These are phyloP conservation scores for Pseudocercospora fijiensis DNA, from an alignment of 2,329 filamentous ascomycete species.

Conservation along the genomic window DNA sequence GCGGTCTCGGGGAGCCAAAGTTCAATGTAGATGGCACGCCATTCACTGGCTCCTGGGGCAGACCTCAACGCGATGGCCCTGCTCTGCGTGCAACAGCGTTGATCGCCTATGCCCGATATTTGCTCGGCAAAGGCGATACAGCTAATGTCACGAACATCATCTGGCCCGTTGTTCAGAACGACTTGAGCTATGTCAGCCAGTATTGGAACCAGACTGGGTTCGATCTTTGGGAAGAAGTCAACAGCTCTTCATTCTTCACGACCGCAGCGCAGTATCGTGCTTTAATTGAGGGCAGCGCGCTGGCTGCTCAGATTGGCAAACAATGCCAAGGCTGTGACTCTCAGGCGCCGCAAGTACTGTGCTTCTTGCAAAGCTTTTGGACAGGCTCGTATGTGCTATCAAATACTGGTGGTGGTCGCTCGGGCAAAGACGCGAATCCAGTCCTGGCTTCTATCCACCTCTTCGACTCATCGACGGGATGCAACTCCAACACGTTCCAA, in stretches of 20 bases:
- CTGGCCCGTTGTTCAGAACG: conserved; percentile 75
- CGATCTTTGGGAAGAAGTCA: conserved; percentile 82
- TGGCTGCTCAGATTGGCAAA: conserved; percentile 64
- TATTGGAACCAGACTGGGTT: conserved; percentile 64
- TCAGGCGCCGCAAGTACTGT: conserved; percentile 68
- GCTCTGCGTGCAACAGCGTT: conserved; percentile 72
- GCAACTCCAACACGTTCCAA: conserved; percentile 72
- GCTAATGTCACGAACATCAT: conserved; percentile 55
- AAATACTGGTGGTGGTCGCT: conserved; percentile 65
- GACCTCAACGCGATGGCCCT: conserved; percentile 77
- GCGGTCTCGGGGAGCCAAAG: conserved; percentile 70
- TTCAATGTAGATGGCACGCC: conserved; percentile 64
- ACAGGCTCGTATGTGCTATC: conserved; percentile 63
- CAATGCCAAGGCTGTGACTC: conserved; percentile 61
- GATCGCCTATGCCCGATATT: conserved; percentile 70
- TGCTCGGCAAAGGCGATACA: conserved; percentile 48
- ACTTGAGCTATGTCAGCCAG: conserved; percentile 71
- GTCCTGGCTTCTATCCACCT: conserved; percentile 56
- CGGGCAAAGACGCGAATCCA: conserved; percentile 70
- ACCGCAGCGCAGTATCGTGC: conserved; percentile 67
- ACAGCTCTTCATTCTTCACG: conserved; percentile 78
- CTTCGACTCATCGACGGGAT: conserved; percentile 64
- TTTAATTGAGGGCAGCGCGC: conserved; percentile 60
- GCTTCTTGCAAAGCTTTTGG: conserved; percentile 76
- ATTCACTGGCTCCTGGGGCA: conserved; percentile 61